Base-by-base conservation (phyloP, 192 early-diverging fungal species). In the Funneliformis geosporum region DNA sequence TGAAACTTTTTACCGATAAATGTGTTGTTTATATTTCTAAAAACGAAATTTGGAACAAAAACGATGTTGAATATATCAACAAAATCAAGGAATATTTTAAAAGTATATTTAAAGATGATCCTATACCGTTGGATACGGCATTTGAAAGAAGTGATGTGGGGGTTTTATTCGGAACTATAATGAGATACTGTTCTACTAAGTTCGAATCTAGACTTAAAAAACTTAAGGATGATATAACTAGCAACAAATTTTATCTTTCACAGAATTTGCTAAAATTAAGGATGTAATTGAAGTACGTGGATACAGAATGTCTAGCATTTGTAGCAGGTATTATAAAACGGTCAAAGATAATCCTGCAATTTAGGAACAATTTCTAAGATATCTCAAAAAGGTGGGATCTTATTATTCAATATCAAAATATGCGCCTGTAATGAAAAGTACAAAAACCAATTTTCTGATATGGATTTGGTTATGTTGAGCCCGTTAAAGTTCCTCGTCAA, bases 11-110 rank as follows among this genome's bases (percentile, higher is more conserved):
- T 64, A 9, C 5, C 8, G 11, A 64, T 28, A 27, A 23, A 27
- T 28, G 61, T 64, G 27, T 28, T 64, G 27, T 64, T 28, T 8
- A 64, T 64, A 64, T 64, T 64, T 64, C 61, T 64, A 64, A 64
- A 64, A 64, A 50, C 25, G 11, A 27, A 27, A 8, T 2, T 12
- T 64, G n/a, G 61, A 11, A 11, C 2, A 8, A 10, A 27, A 0
- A 28, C 2, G 61, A 64, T 64, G 0, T 10, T 23, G 2, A 64
- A 28, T 64, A 64, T 64, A 28, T 27, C n/a, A 12, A 64, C 8
- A 27, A 64, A 64, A 64, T 64, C 27, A 23, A 64, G n/a, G 7
- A 2, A 64, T 28, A 64, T 23, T 12, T 64, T 9, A 64, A 23
- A 62, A 64, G 61, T 9, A 27, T 64, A 64, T 64, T 23, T 64